Percentiles rank a stretch among this genome's conserved stretches.
Conservation (phyloP, 768 basidiomycete genomes). For the Xerocomellus intermedius region DNA sequence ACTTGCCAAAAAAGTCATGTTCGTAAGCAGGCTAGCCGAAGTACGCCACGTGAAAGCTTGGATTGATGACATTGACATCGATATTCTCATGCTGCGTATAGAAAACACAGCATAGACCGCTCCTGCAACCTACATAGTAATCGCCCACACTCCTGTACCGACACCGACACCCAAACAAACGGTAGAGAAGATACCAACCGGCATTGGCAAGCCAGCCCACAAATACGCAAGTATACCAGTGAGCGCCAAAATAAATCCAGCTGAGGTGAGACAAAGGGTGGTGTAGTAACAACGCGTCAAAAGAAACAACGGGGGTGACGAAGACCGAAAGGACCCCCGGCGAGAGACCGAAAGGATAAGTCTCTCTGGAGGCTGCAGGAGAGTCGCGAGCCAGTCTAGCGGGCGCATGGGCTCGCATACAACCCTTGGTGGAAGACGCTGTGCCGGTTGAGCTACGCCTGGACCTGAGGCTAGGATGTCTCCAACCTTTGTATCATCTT, state of each 20-base stretch:
- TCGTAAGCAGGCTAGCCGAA: neutral
- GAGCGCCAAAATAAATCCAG: slow-evolving; percentile 27
- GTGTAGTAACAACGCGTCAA: slow-evolving; percentile 27
- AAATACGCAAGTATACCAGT: slow-evolving; percentile 26
- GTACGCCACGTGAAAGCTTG: neutral
- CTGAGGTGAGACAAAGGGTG: slow-evolving; percentile 21
- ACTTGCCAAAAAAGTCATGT: slow-evolving; percentile 3
- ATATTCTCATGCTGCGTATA: neutral
- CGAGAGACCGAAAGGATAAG: neutral
- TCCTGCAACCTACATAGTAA: slow-evolving; percentile 14
- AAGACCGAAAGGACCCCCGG: neutral
- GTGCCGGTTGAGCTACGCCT: slow-evolving; percentile 3
- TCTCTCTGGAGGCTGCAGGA: neutral
- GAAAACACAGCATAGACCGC: neutral
- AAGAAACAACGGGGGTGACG: slow-evolving; percentile 19
- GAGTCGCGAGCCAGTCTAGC: neutral
- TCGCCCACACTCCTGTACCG: slow-evolving; percentile 25
- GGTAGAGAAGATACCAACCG: slow-evolving; percentile 30
- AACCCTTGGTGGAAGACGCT: slow-evolving; percentile 11
- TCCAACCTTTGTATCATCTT: slow-evolving; percentile 21
- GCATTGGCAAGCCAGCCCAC: slow-evolving; percentile 23
- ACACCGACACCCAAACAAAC: slow-evolving; percentile 23
- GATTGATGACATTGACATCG: neutral
- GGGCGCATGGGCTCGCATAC: slow-evolving; percentile 18
- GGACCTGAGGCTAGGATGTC: neutral